A percentile compares a stretch with the other conserved stretches of the same genome.
Conservation (phyloP, 306 rosid species). For the Myrica gale region DNA sequence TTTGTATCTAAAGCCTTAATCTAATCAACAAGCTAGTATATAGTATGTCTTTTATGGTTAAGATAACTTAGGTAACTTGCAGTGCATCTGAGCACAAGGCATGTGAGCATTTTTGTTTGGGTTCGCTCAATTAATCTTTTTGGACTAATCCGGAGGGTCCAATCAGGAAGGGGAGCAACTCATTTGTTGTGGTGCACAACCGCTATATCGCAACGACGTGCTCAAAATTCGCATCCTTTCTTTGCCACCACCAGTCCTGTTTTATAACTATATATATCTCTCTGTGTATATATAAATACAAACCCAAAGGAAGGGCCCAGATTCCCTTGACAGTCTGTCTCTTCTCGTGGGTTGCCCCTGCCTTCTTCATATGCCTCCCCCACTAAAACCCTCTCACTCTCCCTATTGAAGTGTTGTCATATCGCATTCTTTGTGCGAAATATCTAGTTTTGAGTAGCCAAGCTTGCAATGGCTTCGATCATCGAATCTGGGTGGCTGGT, state of each 20-base stretch:
- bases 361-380: neutral
- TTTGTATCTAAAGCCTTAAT: neutral
- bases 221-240: neutral
- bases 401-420: neutral
- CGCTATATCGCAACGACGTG: slow-evolving; percentile 5
- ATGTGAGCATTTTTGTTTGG: neutral
- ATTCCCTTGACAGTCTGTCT: slow-evolving; percentile 47
- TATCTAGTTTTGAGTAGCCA: neutral
- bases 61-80: neutral
- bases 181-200: neutral
- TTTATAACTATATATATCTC: neutral
- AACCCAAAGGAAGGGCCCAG: slow-evolving; percentile 20
- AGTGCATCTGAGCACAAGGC: neutral
- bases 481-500: slow-evolving; percentile 86
- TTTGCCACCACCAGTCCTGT: neutral
- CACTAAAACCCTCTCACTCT: neutral
- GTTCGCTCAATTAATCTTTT: neutral
- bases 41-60: neutral
- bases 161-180: neutral
- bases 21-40: neutral
- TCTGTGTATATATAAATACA: neutral
- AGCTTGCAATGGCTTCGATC: slow-evolving; percentile 48
- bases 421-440: slow-evolving; percentile 7
- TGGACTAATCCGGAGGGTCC: neutral
- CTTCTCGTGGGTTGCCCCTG: slow-evolving; percentile 27